A percentile compares a stretch with the other conserved stretches of the same genome.
Evolutionary conservation across 306 rosid species (phyloP).

Genomic region (Vigna unguiculata): DNA sequence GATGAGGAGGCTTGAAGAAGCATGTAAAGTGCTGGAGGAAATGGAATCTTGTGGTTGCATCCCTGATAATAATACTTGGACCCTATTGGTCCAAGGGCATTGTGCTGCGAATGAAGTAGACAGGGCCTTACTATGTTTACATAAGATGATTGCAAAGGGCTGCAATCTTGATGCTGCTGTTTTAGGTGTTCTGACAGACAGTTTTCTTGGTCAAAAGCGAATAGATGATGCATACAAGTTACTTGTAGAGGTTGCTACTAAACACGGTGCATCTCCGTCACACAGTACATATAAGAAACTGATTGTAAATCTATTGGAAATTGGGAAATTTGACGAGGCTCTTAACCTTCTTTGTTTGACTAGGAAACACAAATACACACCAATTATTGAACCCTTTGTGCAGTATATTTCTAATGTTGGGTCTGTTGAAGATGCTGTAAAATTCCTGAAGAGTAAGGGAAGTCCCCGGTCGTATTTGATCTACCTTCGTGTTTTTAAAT

Average conservation of each 20-base stretch:
- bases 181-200: slow-evolving; percentile 62
- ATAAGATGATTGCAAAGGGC: slow-evolving; percentile 69
- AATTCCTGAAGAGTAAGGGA: slow-evolving; percentile 55
- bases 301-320: slow-evolving; percentile 61
- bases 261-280: slow-evolving; percentile 60
- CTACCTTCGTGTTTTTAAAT: slow-evolving; percentile 65
- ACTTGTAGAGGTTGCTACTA: slow-evolving; percentile 61
- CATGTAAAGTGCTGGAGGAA: slow-evolving; percentile 70
- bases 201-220: slow-evolving; percentile 62
- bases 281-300: slow-evolving; percentile 67
- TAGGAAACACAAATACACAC: slow-evolving; percentile 66
- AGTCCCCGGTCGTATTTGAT: slow-evolving; percentile 55
- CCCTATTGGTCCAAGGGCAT: slow-evolving; percentile 87
- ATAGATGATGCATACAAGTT: slow-evolving; percentile 69
- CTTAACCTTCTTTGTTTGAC: slow-evolving; percentile 67
- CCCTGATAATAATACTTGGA: slow-evolving; percentile 92
- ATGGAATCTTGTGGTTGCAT: slow-evolving; percentile 80
- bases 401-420: slow-evolving; percentile 73
- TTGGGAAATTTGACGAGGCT: slow-evolving; percentile 75
- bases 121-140: slow-evolving; percentile 62
- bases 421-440: slow-evolving; percentile 76
- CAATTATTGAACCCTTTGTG: slow-evolving; percentile 65
- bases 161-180: slow-evolving; percentile 70
- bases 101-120: slow-evolving; percentile 74
- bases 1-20: slow-evolving; percentile 72